Evolutionary conservation across 1,284 basidiomycete species (phyloP).

Genomic region (Wallemia mellicola): DNA sequence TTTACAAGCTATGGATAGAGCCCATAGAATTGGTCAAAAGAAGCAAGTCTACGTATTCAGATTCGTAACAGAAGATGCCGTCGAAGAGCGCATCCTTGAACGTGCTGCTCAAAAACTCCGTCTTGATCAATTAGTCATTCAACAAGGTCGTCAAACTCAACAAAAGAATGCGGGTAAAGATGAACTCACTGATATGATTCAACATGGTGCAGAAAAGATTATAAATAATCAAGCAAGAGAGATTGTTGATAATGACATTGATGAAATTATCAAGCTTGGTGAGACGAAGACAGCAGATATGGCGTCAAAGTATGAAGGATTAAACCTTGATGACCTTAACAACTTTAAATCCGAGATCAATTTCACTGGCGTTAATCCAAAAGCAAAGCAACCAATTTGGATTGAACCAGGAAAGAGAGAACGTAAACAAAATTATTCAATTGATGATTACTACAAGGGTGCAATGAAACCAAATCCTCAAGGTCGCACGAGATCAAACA

Average conservation of each 20-base stretch:
- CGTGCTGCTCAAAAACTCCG: constrained; percentile 86
- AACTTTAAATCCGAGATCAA: constrained; percentile 79
- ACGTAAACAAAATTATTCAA: constrained; percentile 80
- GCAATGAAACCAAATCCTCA: constrained; percentile 22
- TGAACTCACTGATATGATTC: constrained; percentile 90
- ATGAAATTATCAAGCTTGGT: constrained; percentile 69
- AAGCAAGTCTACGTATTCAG: constrained; percentile 97
- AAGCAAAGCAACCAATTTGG: constrained; percentile 31
- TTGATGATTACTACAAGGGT: constrained; percentile 81
- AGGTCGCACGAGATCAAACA: background rate
- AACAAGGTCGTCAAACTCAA: constrained; percentile 44
- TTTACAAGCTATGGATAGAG: constrained; percentile 95
- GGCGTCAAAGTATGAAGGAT: constrained; percentile 68
- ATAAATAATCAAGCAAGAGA: constrained; percentile 31
- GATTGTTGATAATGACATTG: constrained; percentile 71
- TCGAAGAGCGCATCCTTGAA: constrained; percentile 92
- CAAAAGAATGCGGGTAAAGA: constrained; percentile 48
- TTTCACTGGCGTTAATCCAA: constrained; percentile 2
- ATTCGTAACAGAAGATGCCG: constrained; percentile 82
- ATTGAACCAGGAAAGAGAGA: constrained; percentile 86
- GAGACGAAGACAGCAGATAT: constrained; percentile 71
- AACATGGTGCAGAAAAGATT: constrained; percentile 89
- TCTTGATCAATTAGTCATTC: constrained; percentile 88
- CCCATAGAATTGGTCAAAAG: constrained; percentile 92
- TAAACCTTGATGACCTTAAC: constrained; percentile 80